A percentile compares a stretch with the other conserved stretches of the same genome.
These are phyloP conservation scores for Phytopythium montanum DNA, from an alignment of 352 stramenopile species.

Conservation along the genomic window DNA sequence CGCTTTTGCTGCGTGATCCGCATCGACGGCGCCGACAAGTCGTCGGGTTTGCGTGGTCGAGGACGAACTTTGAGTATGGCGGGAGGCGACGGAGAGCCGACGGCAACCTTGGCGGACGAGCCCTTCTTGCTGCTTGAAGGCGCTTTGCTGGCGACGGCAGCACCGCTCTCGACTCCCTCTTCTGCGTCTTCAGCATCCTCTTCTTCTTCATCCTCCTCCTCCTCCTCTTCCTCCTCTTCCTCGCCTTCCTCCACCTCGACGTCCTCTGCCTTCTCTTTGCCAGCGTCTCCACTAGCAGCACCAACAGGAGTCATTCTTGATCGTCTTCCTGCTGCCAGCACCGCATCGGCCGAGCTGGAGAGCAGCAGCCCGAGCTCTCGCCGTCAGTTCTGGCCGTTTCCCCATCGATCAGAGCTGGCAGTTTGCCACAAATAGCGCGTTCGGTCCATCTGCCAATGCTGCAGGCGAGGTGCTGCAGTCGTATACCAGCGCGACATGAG, in stretches of 20 bases:
- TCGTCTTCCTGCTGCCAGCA: neutral
- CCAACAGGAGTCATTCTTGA: neutral
- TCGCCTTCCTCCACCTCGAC: slow-evolving; percentile 14
- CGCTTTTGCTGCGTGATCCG: slow-evolving; percentile 55
- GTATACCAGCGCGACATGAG: neutral
- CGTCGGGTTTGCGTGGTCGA: slow-evolving; percentile 22
- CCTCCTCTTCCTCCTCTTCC: slow-evolving; percentile 13
- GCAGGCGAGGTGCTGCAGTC: neutral
- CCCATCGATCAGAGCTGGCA: neutral
- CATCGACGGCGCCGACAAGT: slow-evolving; percentile 11
- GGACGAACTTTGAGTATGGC: slow-evolving; percentile 15
- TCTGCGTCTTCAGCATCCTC: slow-evolving; percentile 20
- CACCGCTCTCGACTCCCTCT: slow-evolving; percentile 11
- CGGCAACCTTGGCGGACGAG: slow-evolving; percentile 19
- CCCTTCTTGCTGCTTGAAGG: slow-evolving; percentile 8
- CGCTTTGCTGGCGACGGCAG: neutral
- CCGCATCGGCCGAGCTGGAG: neutral
- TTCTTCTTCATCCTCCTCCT: slow-evolving; percentile 18
- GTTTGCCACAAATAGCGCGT: neutral
- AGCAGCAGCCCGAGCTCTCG: neutral
- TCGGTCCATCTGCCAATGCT: neutral
- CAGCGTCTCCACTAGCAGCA: slow-evolving; percentile 1
- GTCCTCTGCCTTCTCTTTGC: slow-evolving; percentile 14
- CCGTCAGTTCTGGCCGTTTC: neutral
- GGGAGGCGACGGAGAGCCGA: neutral